Base-by-base conservation (phyloP, 768 basidiomycete genomes). In the Strobilomyces dryophilus region DNA sequence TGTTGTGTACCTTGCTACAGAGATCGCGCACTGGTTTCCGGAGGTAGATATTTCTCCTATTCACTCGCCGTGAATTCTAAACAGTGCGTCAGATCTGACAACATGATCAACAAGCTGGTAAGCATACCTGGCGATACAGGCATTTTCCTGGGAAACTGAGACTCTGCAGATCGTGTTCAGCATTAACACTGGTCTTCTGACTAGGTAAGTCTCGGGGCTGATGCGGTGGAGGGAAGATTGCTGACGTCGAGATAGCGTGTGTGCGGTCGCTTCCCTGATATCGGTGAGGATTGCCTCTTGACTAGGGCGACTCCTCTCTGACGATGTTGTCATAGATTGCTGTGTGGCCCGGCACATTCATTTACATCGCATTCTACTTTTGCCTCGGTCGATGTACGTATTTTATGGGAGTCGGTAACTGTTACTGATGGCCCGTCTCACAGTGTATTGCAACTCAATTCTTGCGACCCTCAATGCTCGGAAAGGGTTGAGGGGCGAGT, bases 301-400 rank as follows among this genome's bases (percentile, higher is more conserved):
- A 14, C 31, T 17, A 1, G 11, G 5, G 10, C 1, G 12, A 50
- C 7, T 3, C 4, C 7, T 12, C 12, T 18, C 27, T 61, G 32
- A 54, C 47, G 47, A 49, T 42, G 18, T 1, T 36, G 17, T 24
- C 10, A 37, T 53, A 83, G 81, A 84, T 84, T 57, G 56, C 72
- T n/a, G 73, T 71, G 6, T 77, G 77, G 39, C 76, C 76, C 0
- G 36, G 69, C 10, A 82, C 82, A 0, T 83, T 84, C 66, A 67
- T 83, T 49, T 85, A 84, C 52, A 83, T 85, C 44, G 72, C 77
- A 2, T 85, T 84, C 67, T 85, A 78, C 64, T 83, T 85, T 60
- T 82, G 78, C 62, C 75, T 84, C 27, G 83, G 83, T 29, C 76
- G 83, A 48, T 65, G 83, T 84, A 60, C 60, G 82, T 76, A 14